A percentile compares a stretch with the other conserved stretches of the same genome.
phyloP scores from a whole-genome alignment of 1,284 basidiomycete genomes.

The Cutaneotrichosporon mucoides region DNA sequence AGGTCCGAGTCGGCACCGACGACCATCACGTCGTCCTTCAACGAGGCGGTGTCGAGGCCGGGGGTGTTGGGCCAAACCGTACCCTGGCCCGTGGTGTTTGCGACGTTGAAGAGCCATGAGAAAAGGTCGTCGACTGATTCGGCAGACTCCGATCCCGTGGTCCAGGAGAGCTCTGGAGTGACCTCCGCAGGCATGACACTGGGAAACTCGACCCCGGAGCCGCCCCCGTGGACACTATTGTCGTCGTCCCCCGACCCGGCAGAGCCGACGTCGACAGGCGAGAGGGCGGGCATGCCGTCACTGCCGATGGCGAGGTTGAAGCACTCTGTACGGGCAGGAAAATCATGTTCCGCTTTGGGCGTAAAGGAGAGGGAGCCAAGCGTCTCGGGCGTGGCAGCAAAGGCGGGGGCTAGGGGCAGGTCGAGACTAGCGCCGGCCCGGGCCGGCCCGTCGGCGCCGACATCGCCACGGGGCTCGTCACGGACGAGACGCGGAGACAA shows the following conservation, averaged over 20 bases:
- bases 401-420: constrained; percentile 19
- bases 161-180: not conserved
- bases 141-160: not conserved
- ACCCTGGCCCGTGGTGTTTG: constrained; percentile 2
- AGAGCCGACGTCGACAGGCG: not conserved
- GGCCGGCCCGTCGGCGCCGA: not conserved
- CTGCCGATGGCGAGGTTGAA: not conserved
- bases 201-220: constrained; percentile 2
- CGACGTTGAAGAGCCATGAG: constrained; percentile 18
- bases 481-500: not conserved
- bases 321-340: not conserved
- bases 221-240: not conserved
- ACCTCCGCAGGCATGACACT: constrained; percentile 6
- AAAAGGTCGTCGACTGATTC: constrained; percentile 18
- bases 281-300: not conserved
- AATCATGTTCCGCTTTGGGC: not conserved
- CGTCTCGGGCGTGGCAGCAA: constrained; percentile 18
- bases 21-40: not conserved
- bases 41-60: not conserved
- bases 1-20: not conserved
- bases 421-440: constrained; percentile 1
- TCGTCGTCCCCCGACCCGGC: not conserved
- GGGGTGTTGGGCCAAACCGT: constrained; percentile 2
- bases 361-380: constrained; percentile 13
- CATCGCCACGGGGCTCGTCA: not conserved